phyloP scores from a whole-genome alignment of 495 filamentous ascomycete species.

The Aspergillus carlsbadensis region DNA sequence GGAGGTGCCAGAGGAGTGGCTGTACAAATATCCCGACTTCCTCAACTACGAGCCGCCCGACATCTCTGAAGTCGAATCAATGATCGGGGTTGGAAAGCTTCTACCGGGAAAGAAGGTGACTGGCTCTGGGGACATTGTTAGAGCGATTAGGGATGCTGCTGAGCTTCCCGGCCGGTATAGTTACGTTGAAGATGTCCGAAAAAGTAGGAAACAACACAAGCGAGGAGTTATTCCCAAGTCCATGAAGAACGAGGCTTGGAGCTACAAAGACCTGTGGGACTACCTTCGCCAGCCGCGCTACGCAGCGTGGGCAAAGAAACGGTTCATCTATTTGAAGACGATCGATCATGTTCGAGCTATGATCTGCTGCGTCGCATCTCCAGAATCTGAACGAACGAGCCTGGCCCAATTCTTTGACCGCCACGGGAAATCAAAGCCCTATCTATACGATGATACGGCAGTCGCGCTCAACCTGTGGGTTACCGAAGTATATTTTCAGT shows the following conservation, averaged over 20 bases:
- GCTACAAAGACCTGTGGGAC: background rate
- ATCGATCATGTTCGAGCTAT: background rate
- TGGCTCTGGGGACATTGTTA: background rate
- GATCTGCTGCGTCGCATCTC: conserved; percentile 8
- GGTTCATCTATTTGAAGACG: conserved; percentile 11
- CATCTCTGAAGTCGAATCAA: background rate
- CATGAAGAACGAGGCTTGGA: background rate
- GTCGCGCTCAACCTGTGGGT: conserved; percentile 8
- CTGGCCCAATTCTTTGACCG: conserved; percentile 11
- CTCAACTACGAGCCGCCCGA: background rate
- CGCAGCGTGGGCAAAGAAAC: conserved; percentile 1
- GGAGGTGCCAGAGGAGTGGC: conserved; percentile 13
- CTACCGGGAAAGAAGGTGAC: background rate
- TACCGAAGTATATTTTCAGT: conserved; percentile 9
- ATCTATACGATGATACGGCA: conserved; percentile 9
- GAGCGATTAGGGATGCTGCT: background rate
- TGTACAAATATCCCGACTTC: conserved; percentile 10
- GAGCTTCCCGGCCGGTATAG: background rate
- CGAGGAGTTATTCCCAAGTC: background rate
- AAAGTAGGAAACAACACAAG: conserved; percentile 10
- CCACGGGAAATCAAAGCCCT: conserved; percentile 7
- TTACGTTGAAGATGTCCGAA: conserved; percentile 6
- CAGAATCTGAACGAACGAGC: conserved; percentile 3
- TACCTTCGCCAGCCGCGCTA: background rate
- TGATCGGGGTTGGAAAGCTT: background rate